Percentiles rank a stretch among this genome's conserved stretches.
Conservation (phyloP, 2,329 filamentous ascomycete genomes). For the Paecilomyces dactylethromorphus region DNA sequence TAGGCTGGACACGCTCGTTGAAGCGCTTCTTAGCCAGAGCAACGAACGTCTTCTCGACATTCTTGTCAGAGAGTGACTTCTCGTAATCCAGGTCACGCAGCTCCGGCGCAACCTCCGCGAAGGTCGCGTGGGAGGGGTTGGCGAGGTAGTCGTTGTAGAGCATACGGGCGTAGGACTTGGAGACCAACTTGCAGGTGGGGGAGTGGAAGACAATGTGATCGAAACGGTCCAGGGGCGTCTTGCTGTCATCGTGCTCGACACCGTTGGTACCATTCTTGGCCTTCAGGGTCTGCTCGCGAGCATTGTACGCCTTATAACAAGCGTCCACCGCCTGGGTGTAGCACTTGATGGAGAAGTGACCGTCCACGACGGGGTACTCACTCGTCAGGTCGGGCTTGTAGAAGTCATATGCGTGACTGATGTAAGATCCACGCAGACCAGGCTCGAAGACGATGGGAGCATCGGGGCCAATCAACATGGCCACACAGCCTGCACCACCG, state of each 20-base stretch:
- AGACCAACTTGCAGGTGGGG: slow-evolving; percentile 79
- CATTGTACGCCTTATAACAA: slow-evolving; percentile 74
- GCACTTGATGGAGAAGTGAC: slow-evolving; percentile 75
- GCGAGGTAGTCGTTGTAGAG: slow-evolving; percentile 79
- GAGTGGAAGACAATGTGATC: slow-evolving; percentile 79
- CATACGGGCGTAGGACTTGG: slow-evolving; percentile 77
- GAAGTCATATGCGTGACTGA: slow-evolving; percentile 82
- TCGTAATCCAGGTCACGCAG: slow-evolving; percentile 72
- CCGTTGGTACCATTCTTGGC: slow-evolving; percentile 46
- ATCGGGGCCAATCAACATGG: slow-evolving; percentile 71
- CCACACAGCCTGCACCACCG: slow-evolving; percentile 71
- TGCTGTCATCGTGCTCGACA: slow-evolving; percentile 35
- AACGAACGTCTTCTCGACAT: slow-evolving; percentile 83
- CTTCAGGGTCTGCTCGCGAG: slow-evolving; percentile 60
- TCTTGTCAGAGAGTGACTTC: slow-evolving; percentile 73
- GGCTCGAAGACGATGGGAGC: slow-evolving; percentile 72
- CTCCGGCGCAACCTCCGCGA: slow-evolving; percentile 69
- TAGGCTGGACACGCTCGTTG: slow-evolving; percentile 66
- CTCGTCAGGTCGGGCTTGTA: slow-evolving; percentile 85
- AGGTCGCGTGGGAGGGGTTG: slow-evolving; percentile 60
- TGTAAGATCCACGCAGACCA: slow-evolving; percentile 71
- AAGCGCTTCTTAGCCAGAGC: slow-evolving; percentile 76
- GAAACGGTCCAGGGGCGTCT: slow-evolving; percentile 69
- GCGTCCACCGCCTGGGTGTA: slow-evolving; percentile 75
- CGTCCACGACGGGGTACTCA: slow-evolving; percentile 81